Evolutionary conservation across 2,329 filamentous ascomycete species (phyloP).

Genomic region (Westerdykella sp.): DNA sequence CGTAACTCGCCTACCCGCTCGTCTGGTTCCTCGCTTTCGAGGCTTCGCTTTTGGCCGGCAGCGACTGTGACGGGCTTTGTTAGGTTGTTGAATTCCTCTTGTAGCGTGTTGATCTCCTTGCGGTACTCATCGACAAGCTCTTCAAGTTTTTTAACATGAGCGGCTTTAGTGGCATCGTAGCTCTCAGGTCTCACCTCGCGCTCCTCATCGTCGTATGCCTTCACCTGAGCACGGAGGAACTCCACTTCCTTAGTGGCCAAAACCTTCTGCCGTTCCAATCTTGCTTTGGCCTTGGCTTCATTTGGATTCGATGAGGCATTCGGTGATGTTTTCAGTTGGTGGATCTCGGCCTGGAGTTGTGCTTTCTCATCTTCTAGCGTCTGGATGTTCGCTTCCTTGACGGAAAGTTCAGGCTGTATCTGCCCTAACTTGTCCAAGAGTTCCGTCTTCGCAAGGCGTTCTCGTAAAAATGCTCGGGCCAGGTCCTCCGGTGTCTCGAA

Average conservation of each 20-base stretch:
- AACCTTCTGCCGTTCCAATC: slow-evolving; percentile 77
- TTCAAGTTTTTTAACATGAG: slow-evolving; percentile 76
- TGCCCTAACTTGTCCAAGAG: slow-evolving; percentile 75
- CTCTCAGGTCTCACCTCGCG: slow-evolving; percentile 75
- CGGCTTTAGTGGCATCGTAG: slow-evolving; percentile 66
- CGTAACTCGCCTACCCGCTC: slow-evolving; percentile 74
- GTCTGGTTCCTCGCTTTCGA: slow-evolving; percentile 50
- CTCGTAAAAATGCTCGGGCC: slow-evolving; percentile 74
- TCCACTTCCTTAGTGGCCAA: slow-evolving; percentile 90
- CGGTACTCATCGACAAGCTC: slow-evolving; percentile 83
- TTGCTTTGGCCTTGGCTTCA: slow-evolving; percentile 62
- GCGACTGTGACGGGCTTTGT: slow-evolving; percentile 48
- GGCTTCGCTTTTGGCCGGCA: slow-evolving; percentile 57
- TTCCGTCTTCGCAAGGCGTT: slow-evolving; percentile 71
- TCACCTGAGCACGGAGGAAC: slow-evolving; percentile 85
- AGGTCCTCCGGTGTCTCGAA: slow-evolving; percentile 86
- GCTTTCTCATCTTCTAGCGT: slow-evolving; percentile 64
- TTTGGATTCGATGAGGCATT: slow-evolving; percentile 23
- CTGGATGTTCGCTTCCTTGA: slow-evolving; percentile 70
- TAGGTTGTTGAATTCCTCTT: slow-evolving; percentile 63
- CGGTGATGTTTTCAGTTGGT: slow-evolving; percentile 55
- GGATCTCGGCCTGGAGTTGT: slow-evolving; percentile 60
- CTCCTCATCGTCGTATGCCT: slow-evolving; percentile 80
- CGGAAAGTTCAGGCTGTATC: slow-evolving; percentile 68
- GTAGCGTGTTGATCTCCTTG: slow-evolving; percentile 66